Evolutionary conservation across 2,329 filamentous ascomycete genomes (phyloP).

Genomic region (Cercospora zeina): DNA sequence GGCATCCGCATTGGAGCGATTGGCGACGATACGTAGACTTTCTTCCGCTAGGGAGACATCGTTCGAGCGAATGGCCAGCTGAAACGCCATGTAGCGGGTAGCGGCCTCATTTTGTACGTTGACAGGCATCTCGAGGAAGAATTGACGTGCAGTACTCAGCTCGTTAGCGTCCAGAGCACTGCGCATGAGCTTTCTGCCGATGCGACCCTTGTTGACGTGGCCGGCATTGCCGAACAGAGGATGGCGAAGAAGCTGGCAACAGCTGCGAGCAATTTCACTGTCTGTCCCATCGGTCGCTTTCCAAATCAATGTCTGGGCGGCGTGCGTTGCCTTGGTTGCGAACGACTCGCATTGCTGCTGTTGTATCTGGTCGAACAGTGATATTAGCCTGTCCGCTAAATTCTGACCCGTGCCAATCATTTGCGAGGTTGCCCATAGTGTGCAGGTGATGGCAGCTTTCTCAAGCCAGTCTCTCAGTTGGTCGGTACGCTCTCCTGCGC

Average conservation of each 20-base stretch:
- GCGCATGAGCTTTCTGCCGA: slow-evolving; percentile 67
- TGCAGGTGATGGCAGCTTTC: slow-evolving; percentile 64
- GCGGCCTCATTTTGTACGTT: slow-evolving; percentile 31
- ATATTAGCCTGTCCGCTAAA: slow-evolving; percentile 43
- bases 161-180: slow-evolving; percentile 65
- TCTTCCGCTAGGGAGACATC: slow-evolving; percentile 54
- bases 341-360: slow-evolving; percentile 53
- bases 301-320: slow-evolving; percentile 75
- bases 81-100: slow-evolving; percentile 37
- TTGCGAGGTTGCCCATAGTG: slow-evolving; percentile 64
- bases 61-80: slow-evolving; percentile 31
- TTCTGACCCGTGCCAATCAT: slow-evolving; percentile 31
- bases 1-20: slow-evolving; percentile 54
- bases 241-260: slow-evolving; percentile 71
- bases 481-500: slow-evolving; percentile 2
- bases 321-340: slow-evolving; percentile 62
- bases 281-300: slow-evolving; percentile 50
- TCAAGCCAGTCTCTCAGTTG: slow-evolving; percentile 63
- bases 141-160: slow-evolving; percentile 54
- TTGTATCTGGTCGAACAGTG: slow-evolving; percentile 52
- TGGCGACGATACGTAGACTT: slow-evolving; percentile 63
- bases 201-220: slow-evolving; percentile 64
- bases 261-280: slow-evolving; percentile 43
- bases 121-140: slow-evolving; percentile 60
- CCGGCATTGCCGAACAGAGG: slow-evolving; percentile 65